phyloP scores from a whole-genome alignment of 345 rosid species.

The Acer negundo region DNA sequence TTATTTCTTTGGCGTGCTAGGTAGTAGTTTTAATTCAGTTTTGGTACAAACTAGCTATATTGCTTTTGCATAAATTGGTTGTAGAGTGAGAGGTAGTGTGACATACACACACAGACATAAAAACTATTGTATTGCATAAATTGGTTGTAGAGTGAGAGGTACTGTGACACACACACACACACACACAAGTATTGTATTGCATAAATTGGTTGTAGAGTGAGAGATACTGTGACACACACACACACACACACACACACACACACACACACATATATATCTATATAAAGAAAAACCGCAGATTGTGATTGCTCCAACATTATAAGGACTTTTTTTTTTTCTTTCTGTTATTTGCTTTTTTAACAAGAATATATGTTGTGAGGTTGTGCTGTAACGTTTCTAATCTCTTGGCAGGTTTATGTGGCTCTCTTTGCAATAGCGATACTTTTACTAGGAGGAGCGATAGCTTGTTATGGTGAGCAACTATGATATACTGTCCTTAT shows the following conservation, averaged over 20 bases:
- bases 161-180: too few species aligned
- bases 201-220: not conserved
- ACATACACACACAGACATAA: too few species aligned
- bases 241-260: too few species aligned
- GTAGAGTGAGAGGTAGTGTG: too few species aligned
- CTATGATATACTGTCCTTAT: not conserved
- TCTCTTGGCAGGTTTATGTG: constrained; percentile 50
- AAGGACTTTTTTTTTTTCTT: not conserved
- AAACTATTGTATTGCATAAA: too few species aligned
- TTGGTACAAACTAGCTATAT: not conserved
- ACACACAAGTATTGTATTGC: too few species aligned
- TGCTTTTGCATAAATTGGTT: not conserved
- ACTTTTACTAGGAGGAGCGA: constrained; percentile 53
- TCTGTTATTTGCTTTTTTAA: not conserved
- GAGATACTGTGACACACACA: not conserved
- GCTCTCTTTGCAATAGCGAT: constrained; percentile 44
- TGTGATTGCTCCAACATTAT: not conserved
- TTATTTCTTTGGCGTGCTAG: not conserved
- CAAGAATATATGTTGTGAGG: not conserved
- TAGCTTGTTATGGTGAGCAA: constrained; percentile 62
- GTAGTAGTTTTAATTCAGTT: not conserved
- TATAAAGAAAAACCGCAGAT: not conserved
- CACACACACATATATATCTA: too few species aligned
- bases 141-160: too few species aligned
- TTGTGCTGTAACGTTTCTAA: constrained; percentile 9